These are phyloP conservation scores for Melastoma candidum DNA, from an alignment of 441 rosid genomes.

Conservation along the genomic window DNA sequence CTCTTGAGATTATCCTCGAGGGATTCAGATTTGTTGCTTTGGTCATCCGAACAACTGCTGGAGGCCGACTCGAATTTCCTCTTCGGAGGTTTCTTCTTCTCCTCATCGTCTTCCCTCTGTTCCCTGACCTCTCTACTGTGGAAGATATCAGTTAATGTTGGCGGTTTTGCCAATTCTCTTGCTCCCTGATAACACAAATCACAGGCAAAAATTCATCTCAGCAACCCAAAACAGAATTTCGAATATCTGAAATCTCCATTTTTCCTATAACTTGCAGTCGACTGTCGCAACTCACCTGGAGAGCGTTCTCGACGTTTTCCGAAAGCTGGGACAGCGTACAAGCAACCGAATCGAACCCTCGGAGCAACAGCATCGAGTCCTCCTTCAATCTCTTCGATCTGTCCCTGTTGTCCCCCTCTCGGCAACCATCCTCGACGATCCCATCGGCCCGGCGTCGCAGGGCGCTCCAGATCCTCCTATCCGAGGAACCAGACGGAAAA, in stretches of 20 bases:
- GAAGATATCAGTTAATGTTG: conserved; percentile 59
- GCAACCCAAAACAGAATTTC: not conserved
- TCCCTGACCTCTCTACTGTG: conserved; percentile 30
- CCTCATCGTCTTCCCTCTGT: conserved; percentile 9
- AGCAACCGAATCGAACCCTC: conserved; percentile 78
- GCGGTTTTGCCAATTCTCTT: conserved; percentile 66
- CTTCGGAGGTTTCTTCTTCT: conserved; percentile 31
- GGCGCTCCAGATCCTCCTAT: too few species aligned
- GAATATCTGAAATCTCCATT: not conserved
- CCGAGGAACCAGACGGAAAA: too few species aligned
- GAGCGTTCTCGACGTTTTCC: conserved; percentile 62
- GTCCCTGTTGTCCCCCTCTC: too few species aligned
- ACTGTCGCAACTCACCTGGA: conserved; percentile 38
- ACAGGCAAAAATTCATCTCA: conserved; percentile 6
- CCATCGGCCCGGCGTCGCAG: too few species aligned
- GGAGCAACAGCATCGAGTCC: conserved; percentile 65
- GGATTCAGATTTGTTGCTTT: conserved; percentile 15
- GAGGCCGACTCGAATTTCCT: conserved; percentile 48
- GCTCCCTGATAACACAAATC: conserved; percentile 45
- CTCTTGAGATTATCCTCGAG: conserved; percentile 26
- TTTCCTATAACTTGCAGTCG: too few species aligned
- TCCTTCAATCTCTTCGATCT: conserved; percentile 41
- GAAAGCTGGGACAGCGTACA: conserved; percentile 70
- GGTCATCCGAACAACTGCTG: conserved; percentile 23
- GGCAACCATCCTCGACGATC: too few species aligned